Evolutionary conservation across 257 asterid species (phyloP).

Genomic region (Ilex aquifolium): DNA sequence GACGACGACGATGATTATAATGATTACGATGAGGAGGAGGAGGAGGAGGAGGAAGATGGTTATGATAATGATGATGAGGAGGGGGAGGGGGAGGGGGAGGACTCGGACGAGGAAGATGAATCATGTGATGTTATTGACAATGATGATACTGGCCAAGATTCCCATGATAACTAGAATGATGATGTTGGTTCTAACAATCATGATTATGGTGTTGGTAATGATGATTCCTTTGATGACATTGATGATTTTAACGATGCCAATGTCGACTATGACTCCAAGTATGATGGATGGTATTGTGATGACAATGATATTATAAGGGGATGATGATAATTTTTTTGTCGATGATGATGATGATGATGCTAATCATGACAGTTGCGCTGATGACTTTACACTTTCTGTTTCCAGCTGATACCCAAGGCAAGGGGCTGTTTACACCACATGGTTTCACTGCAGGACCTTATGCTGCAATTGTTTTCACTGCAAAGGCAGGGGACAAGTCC

Average conservation of each 20-base stretch:
- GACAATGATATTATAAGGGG: no score
- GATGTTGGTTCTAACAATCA: conserved; percentile 4
- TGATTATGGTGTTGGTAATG: neutral
- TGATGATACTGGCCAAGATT: neutral
- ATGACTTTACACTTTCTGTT: conserved; percentile 45
- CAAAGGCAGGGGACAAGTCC: conserved; percentile 34
- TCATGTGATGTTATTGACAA: neutral
- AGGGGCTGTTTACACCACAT: conserved; percentile 39
- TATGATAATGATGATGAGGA: no score
- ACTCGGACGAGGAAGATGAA: conserved; percentile 5
- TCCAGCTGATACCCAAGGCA: conserved; percentile 46
- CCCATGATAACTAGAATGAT: conserved; percentile 2
- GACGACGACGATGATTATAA: no score
- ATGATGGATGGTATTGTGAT: neutral
- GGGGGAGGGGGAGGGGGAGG: conserved; percentile 19
- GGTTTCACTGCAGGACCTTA: conserved; percentile 47
- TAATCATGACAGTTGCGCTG: conserved; percentile 13
- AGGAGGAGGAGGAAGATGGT: no score
- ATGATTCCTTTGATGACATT: neutral
- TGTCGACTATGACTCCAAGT: neutral
- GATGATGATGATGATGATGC: neutral
- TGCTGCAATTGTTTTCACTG: conserved; percentile 47
- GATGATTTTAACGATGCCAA: neutral
- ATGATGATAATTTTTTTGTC: no score
- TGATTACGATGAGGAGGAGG: conserved; percentile 14